phyloP scores from a whole-genome alignment of 495 filamentous ascomycete species.

The Annulohypoxylon moriforme region DNA sequence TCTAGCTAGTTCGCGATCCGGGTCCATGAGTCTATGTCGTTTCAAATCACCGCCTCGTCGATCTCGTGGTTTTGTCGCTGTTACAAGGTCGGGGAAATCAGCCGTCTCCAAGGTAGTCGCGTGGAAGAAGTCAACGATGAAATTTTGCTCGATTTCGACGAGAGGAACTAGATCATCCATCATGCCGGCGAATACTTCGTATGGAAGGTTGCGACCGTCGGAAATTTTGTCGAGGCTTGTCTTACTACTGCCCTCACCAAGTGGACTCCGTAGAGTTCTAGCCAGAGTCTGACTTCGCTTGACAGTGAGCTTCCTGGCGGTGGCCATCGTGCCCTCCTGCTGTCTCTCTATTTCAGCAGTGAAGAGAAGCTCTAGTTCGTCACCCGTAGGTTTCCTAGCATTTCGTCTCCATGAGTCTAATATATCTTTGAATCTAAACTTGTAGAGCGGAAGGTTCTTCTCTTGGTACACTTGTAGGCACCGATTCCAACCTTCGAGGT shows the following conservation, averaged over 20 bases:
- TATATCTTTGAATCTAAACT: constrained; percentile 84
- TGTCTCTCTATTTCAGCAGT: constrained; percentile 87
- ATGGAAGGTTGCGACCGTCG: constrained; percentile 75
- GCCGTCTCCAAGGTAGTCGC: constrained; percentile 77
- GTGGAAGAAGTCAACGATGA: constrained; percentile 93
- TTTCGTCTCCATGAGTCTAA: constrained; percentile 83
- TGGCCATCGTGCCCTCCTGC: constrained; percentile 75
- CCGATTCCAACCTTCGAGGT: constrained; percentile 80
- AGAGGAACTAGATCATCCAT: constrained; percentile 82
- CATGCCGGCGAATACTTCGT: constrained; percentile 83
- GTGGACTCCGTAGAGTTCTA: constrained; percentile 77
- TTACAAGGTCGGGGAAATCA: constrained; percentile 85
- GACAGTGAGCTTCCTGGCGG: constrained; percentile 90
- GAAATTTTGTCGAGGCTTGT: constrained; percentile 70
- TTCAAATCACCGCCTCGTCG: constrained; percentile 76
- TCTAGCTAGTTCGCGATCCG: constrained; percentile 83
- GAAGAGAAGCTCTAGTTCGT: constrained; percentile 90
- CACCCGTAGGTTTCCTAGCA: constrained; percentile 78
- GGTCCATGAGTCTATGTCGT: constrained; percentile 78
- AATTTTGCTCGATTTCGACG: constrained; percentile 92
- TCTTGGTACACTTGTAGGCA: constrained; percentile 83
- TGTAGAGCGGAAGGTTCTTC: constrained; percentile 78
- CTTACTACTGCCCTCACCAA: constrained; percentile 70
- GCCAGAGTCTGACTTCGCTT: constrained; percentile 84
- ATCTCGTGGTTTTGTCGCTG: constrained; percentile 70